These are phyloP conservation scores for Blastobotrys robertii DNA, from an alignment of 805 yeast genomes.

Conservation along the genomic window DNA sequence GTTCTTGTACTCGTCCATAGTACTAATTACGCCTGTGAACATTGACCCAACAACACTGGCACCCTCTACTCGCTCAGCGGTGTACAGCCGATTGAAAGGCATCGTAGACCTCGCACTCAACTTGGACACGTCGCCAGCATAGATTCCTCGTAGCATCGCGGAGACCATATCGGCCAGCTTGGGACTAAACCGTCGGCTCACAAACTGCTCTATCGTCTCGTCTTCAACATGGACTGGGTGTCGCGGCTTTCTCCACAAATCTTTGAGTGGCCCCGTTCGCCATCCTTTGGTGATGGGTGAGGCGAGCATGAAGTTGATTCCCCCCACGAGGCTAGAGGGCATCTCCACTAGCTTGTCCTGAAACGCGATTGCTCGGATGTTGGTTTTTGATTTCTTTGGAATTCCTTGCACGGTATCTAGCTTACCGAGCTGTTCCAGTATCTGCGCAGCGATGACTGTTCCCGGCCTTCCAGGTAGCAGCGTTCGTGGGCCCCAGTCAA, in stretches of 20 bases:
- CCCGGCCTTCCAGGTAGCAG: constrained; percentile 78
- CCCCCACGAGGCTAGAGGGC: constrained; percentile 17
- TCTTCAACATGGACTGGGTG: constrained; percentile 32
- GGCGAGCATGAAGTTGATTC: constrained; percentile 12
- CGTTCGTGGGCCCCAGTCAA: constrained; percentile 91
- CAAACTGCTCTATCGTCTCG: constrained; percentile 61
- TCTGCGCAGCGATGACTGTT: constrained; percentile 23
- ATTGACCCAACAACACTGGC: constrained; percentile 45
- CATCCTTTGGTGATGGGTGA: constrained; percentile 34
- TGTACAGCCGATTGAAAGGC: constrained; percentile 45
- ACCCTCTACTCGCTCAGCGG: constrained; percentile 40
- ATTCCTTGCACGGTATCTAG: constrained; percentile 46
- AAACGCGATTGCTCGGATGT: constrained; percentile 56
- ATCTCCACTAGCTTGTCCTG: constrained; percentile 22
- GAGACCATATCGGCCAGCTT: constrained; percentile 46
- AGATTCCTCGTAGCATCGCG: constrained; percentile 82
- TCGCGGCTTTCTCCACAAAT: constrained; percentile 18
- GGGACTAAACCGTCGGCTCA: constrained; percentile 61
- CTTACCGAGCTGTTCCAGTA: constrained; percentile 34
- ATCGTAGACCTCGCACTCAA: constrained; percentile 51
- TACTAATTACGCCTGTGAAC: constrained; percentile 27
- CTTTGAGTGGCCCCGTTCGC: constrained; percentile 42
- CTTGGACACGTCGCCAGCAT: constrained; percentile 69
- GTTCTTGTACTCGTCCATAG: constrained; percentile 18
- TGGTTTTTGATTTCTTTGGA: constrained; percentile 48